Percentiles rank a stretch among this genome's conserved stretches.
Evolutionary conservation across 495 filamentous ascomycete genomes (phyloP).

Genomic region (Xylaria flabelliformis): DNA sequence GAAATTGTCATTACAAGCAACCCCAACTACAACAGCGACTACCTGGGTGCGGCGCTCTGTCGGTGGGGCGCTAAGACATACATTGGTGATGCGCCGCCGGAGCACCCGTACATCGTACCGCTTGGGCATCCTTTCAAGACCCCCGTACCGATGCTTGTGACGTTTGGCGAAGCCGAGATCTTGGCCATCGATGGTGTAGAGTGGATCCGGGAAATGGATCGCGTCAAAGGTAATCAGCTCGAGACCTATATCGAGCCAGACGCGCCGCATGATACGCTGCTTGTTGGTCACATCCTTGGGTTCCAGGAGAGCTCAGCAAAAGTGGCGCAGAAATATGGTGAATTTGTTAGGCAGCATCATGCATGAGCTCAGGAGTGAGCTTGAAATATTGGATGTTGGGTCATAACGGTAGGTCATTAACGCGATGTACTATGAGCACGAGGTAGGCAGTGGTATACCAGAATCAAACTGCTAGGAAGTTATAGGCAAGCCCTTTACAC

Average conservation of each 20-base stretch:
- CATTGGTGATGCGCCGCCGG: slow-evolving; percentile 1
- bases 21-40: slow-evolving; percentile 28
- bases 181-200: slow-evolving; percentile 17
- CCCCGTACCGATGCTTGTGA: slow-evolving; percentile 23
- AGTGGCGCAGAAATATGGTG: slow-evolving; percentile 20
- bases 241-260: slow-evolving; percentile 22
- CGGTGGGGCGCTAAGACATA: slow-evolving; percentile 25
- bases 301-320: slow-evolving; percentile 21
- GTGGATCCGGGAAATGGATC: slow-evolving; percentile 23
- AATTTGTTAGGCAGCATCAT: slow-evolving; percentile 22
- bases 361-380: background rate
- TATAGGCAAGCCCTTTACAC: background rate
- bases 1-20: slow-evolving; percentile 21
- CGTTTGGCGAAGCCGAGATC: slow-evolving; percentile 23
- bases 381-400: background rate
- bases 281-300: slow-evolving; percentile 1
- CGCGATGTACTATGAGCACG: background rate
- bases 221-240: slow-evolving; percentile 24
- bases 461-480: background rate
- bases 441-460: background rate
- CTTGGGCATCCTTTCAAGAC: slow-evolving; percentile 24
- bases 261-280: slow-evolving; percentile 27
- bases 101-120: slow-evolving; percentile 27
- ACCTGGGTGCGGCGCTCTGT: slow-evolving; percentile 19
- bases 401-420: background rate